Percentiles rank a stretch among this genome's conserved stretches.
phyloP scores from a whole-genome alignment of 1,139 yeast genomes.

The Cylindricascospora bacillispora region DNA sequence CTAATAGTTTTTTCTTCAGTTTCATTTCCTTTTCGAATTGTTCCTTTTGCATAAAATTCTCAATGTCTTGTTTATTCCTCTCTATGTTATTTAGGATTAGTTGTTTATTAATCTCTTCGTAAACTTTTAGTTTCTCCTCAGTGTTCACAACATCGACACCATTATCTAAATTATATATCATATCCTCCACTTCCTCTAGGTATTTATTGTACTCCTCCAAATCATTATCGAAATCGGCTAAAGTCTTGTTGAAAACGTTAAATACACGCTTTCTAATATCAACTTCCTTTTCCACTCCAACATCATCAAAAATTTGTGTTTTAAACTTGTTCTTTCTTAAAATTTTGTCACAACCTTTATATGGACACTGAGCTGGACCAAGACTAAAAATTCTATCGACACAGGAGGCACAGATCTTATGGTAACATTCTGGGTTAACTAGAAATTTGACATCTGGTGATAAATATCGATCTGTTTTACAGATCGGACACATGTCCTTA shows the following conservation, averaged over 20 bases:
- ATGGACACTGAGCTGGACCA: constrained; percentile 97
- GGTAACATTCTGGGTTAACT: constrained; percentile 95
- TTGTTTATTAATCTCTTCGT: constrained; percentile 65
- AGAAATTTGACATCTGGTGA: constrained; percentile 89
- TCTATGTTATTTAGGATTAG: constrained; percentile 66
- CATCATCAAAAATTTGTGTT: constrained; percentile 83
- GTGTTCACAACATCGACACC: constrained; percentile 61
- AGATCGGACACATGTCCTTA: constrained; percentile 90
- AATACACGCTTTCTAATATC: constrained; percentile 75
- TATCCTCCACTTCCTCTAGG: constrained; percentile 70
- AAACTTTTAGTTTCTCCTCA: constrained; percentile 52
- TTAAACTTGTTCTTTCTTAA: constrained; percentile 82
- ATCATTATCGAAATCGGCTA: constrained; percentile 53
- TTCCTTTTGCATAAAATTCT: constrained; percentile 38
- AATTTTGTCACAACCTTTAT: constrained; percentile 79
- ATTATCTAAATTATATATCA: constrained; percentile 63
- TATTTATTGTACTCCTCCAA: constrained; percentile 58
- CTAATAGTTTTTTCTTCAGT: constrained; percentile 49
- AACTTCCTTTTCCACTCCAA: constrained; percentile 79
- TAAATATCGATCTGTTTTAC: constrained; percentile 87
- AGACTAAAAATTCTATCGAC: constrained; percentile 85
- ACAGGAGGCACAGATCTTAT: constrained; percentile 92
- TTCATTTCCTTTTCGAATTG: constrained; percentile 45
- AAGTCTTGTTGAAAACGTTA: constrained; percentile 67
- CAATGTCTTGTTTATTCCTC: constrained; percentile 54